These are phyloP conservation scores for Rhinocladiella similis DNA, from an alignment of 2,329 filamentous ascomycete species.

Conservation along the genomic window DNA sequence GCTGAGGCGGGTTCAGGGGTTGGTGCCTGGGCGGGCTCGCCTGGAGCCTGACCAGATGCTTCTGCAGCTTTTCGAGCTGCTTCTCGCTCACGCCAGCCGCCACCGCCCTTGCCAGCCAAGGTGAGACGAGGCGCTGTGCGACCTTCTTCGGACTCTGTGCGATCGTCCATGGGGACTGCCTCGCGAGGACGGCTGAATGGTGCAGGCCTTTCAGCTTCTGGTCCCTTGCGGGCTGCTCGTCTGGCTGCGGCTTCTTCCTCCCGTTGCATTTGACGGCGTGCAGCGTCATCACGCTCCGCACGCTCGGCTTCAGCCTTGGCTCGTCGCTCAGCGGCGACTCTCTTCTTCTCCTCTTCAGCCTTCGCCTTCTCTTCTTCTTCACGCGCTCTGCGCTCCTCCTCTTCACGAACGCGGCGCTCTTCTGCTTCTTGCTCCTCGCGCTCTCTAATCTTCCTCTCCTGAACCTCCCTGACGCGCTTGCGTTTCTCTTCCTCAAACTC, in stretches of 20 bases:
- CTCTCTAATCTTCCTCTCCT: constrained; percentile 79
- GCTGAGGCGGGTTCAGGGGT: constrained; percentile 32
- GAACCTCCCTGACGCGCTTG: constrained; percentile 81
- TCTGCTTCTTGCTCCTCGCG: constrained; percentile 81
- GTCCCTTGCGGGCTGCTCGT: constrained; percentile 65
- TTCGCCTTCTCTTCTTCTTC: constrained; percentile 85
- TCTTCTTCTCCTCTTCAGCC: constrained; percentile 76
- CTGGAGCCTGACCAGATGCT: constrained; percentile 5
- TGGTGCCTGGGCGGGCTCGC: constrained; percentile 15
- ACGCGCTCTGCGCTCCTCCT: constrained; percentile 75
- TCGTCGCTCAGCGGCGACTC: constrained; percentile 71
- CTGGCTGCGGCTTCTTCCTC: constrained; percentile 86
- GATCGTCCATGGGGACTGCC: constrained; percentile 43
- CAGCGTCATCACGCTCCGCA: constrained; percentile 64
- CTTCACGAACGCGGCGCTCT: constrained; percentile 75
- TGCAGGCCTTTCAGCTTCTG: constrained; percentile 31
- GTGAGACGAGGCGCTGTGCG: constrained; percentile 56
- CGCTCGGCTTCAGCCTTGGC: constrained; percentile 59
- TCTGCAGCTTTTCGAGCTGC: constrained; percentile 47
- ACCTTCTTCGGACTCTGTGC: constrained; percentile 51
- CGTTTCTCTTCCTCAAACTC: constrained; percentile 92
- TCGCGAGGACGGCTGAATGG: constrained; percentile 34
- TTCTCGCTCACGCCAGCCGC: constrained; percentile 61
- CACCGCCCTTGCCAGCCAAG: constrained; percentile 51
- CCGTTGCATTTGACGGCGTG: constrained; percentile 70